Conservation (phyloP, 2,329 filamentous ascomycete genomes). For the Ascochyta koolunga region DNA sequence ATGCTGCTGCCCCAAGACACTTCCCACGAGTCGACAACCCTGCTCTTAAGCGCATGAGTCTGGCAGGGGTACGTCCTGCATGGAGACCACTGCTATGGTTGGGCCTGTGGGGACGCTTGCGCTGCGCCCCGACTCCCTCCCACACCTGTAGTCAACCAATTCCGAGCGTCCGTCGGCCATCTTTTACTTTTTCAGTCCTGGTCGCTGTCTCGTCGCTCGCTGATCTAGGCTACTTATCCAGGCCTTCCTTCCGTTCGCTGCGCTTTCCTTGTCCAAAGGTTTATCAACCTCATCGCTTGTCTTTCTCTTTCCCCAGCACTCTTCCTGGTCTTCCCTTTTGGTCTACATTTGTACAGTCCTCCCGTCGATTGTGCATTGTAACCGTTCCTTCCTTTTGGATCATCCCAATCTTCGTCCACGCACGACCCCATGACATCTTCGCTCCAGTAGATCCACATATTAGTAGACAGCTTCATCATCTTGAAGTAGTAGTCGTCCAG, state of each 20-base stretch:
- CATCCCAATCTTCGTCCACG: slow-evolving; percentile 30
- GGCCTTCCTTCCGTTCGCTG: slow-evolving; percentile 44
- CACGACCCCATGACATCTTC: slow-evolving; percentile 42
- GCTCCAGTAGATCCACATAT: slow-evolving; percentile 36
- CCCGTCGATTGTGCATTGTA: slow-evolving; percentile 42
- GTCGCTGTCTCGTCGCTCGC: slow-evolving; percentile 47
- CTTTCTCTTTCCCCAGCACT: slow-evolving; percentile 45
- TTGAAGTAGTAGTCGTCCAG: slow-evolving; percentile 48
- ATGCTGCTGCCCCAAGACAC: slow-evolving; percentile 44
- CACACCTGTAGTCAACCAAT: slow-evolving; percentile 43
- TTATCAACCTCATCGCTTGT: slow-evolving; percentile 52
- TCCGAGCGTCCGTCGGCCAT: slow-evolving; percentile 49
- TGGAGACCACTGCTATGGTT: slow-evolving; percentile 41
- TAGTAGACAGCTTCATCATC: slow-evolving; percentile 51
- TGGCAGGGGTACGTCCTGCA: slow-evolving; percentile 40
- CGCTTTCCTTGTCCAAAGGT: slow-evolving; percentile 48
- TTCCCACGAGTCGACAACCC: slow-evolving; percentile 44
- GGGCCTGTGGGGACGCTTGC: slow-evolving; percentile 43
- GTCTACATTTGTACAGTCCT: slow-evolving; percentile 42
- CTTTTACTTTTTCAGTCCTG: slow-evolving; percentile 51
- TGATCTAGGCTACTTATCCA: slow-evolving; percentile 51
- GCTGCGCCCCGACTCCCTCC: slow-evolving; percentile 46
- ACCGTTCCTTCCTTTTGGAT: slow-evolving; percentile 49
- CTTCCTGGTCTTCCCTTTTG: slow-evolving; percentile 46
- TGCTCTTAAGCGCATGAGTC: slow-evolving; percentile 45